Evolutionary conservation across 1,284 basidiomycete genomes (phyloP), one percentile per base, ranked within the genome.

Genomic region (Vanrija pseudolonga): DNA sequence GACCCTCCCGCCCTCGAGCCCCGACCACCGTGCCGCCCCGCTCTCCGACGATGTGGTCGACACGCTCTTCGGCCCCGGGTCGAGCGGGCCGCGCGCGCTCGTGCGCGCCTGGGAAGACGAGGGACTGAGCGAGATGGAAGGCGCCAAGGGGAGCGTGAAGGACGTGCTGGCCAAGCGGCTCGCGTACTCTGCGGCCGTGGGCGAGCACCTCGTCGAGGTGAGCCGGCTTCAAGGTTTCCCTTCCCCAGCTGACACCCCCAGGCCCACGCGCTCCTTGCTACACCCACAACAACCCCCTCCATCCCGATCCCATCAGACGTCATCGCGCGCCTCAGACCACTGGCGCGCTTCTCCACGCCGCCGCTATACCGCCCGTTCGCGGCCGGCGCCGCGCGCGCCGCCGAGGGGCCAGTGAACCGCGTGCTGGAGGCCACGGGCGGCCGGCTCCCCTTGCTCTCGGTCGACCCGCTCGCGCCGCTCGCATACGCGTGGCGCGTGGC

Each of bases 161-260:
- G 51, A 47, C 7, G 53, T 64, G 4, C 48, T 72, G 38, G 47
- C 45, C 11, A 57, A 55, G 41, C 53, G 71, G 37, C 50, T 74
- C 43, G 56, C 61, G 36, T 69, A 65, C 50, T 63, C 60, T 26
- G 58, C 72, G 3, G n/a, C 32, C 9, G 57, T 68, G 2, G 69
- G 69, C 14, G 67, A 70, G 54, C 64, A 71, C 53, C 67, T 74
- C 8, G 62, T 69, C 14, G 72, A 74, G 59, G 70, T 69, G n/a
- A 44, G 66, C 61, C 12, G 22, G 12, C 32, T 5, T 5, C 24
- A 14, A 17, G 4, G 19, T 28, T 23, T 17, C 4, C 28, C 20
- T 19, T 22, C 11, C 20, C 39, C 32, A 9, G 45, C 54, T 56
- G 23, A 61, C 50, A 22, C 4, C 32, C 2, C 32, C 46, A 72